A percentile compares a stretch with the other conserved stretches of the same genome.
Conservation (phyloP, 1,284 basidiomycete species). For the Volvariella volvacea region DNA sequence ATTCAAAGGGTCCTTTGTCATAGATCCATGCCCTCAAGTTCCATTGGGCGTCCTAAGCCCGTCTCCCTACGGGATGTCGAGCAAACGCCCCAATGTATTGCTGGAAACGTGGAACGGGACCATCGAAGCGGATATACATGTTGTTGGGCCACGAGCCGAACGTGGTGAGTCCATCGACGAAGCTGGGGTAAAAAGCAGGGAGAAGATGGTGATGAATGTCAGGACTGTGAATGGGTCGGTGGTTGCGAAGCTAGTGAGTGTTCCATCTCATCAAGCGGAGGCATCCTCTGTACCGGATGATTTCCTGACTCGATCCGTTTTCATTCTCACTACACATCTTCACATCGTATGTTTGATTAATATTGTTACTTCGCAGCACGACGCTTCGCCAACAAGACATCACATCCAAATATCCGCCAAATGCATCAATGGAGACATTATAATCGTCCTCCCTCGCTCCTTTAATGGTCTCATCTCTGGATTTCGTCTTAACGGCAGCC, state of each 20-base stretch:
- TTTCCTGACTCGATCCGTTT: no score
- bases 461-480: neutral
- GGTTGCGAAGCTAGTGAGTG: neutral
- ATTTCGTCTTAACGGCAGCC: neutral
- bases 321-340: neutral
- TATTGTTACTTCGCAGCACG: no score
- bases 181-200: neutral
- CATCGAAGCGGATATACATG: slow-evolving; percentile 5
- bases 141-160: neutral
- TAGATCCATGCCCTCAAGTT: neutral
- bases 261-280: neutral
- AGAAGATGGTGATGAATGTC: neutral
- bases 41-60: neutral
- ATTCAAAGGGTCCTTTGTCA: neutral
- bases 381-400: no score
- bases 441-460: slow-evolving; percentile 3
- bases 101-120: slow-evolving; percentile 2
- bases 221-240: neutral
- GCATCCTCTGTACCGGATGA: no score
- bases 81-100: neutral
- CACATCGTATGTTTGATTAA: neutral
- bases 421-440: slow-evolving; percentile 2
- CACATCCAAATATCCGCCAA: neutral
- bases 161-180: neutral
- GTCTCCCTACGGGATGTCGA: neutral